Evolutionary conservation across 2,329 filamentous ascomycete genomes (phyloP).

Genomic region (Colletotrichum agaves): DNA sequence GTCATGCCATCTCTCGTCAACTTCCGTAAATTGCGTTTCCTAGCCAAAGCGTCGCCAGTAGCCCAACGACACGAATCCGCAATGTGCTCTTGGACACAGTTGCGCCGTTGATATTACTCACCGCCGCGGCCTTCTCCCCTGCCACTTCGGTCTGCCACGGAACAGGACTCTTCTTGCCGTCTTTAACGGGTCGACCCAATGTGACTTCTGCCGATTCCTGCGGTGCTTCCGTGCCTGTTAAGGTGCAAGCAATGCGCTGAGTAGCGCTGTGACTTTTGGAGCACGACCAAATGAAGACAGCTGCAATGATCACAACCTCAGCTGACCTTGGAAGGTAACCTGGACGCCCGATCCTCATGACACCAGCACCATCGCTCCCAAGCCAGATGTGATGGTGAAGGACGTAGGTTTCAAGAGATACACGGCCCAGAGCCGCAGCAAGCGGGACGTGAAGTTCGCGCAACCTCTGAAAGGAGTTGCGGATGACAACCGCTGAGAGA

Average conservation of each 20-base stretch:
- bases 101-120: background rate
- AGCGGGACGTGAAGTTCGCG: conserved; percentile 55
- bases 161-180: conserved; percentile 28
- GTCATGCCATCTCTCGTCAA: conserved; percentile 18
- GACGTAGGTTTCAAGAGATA: conserved; percentile 65
- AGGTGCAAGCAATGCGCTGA: conserved; percentile 4
- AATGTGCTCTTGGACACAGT: conserved; percentile 3
- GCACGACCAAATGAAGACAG: conserved; percentile 40
- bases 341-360: conserved; percentile 49
- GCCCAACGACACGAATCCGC: conserved; percentile 17
- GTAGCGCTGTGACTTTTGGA: conserved; percentile 28
- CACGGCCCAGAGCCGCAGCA: conserved; percentile 62
- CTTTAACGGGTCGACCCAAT: conserved; percentile 20
- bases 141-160: conserved; percentile 20
- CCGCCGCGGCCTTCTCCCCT: background rate
- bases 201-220: conserved; percentile 13
- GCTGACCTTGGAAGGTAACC: conserved; percentile 24
- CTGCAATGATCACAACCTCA: conserved; percentile 41
- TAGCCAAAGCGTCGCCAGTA: conserved; percentile 32
- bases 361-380: conserved; percentile 61
- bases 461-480: conserved; percentile 56
- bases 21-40: conserved; percentile 34
- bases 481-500: conserved; percentile 57
- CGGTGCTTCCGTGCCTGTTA: conserved; percentile 11
- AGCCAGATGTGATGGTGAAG: conserved; percentile 70